phyloP scores from a whole-genome alignment of 139 green algal species.

The Chlorella sp. region DNA sequence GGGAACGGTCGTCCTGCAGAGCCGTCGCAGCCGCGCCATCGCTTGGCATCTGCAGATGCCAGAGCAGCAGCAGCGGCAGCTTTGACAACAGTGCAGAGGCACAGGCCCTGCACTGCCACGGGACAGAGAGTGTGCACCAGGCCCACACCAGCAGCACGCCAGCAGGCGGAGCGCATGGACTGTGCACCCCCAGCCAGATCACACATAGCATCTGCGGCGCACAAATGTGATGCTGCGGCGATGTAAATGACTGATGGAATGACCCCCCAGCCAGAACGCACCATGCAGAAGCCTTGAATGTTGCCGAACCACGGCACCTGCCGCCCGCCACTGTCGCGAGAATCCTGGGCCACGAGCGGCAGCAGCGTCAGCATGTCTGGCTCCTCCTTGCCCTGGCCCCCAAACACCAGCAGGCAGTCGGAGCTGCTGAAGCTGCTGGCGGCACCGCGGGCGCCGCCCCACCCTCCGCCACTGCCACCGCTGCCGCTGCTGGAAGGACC shows the following conservation, averaged over 20 bases:
- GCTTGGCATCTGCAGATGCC: constrained; percentile 16
- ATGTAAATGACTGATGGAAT: too few species aligned
- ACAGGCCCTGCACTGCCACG: too few species aligned
- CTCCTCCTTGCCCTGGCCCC: constrained; percentile 64
- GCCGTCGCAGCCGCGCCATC: background rate
- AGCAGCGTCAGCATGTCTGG: constrained; percentile 74
- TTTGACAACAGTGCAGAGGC: background rate
- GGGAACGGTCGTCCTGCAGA: background rate
- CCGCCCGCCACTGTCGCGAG: background rate
- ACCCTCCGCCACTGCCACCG: background rate
- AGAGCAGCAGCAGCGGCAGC: background rate
- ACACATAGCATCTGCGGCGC: too few species aligned
- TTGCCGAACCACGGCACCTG: constrained; percentile 78
- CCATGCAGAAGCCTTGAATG: constrained; percentile 58
- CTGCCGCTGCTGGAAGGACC: background rate
- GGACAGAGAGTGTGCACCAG: too few species aligned
- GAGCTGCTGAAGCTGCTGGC: background rate
- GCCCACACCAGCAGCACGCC: background rate
- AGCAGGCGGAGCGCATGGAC: background rate
- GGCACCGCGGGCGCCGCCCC: background rate
- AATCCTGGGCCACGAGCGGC: constrained; percentile 43
- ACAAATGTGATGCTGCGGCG: too few species aligned
- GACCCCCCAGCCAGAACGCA: background rate
- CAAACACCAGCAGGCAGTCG: constrained; percentile 73
- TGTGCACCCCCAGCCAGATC: background rate